Base-by-base conservation (phyloP, 2,329 filamentous ascomycete genomes). In the Penicillium sp. region DNA sequence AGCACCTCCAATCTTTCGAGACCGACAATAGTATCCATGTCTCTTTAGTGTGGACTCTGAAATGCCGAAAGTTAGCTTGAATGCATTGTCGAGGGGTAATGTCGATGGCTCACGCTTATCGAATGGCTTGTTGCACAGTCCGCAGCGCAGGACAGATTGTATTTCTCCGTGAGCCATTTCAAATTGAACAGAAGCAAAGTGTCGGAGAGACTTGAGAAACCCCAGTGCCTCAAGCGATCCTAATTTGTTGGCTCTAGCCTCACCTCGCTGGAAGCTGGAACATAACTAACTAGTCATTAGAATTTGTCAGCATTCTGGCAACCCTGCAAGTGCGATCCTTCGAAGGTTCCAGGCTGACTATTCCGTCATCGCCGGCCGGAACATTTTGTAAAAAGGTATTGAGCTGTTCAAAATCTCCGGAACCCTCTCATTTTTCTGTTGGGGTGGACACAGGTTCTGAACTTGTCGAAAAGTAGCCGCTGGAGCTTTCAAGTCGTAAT, bases 11-110 rank as follows among this genome's bases (percentile, higher is more conserved):
- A 35, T 55, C 62, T 63, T 72, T 60, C 75, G 69, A 66, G 77
- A 77, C 19, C 77, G 76, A 62, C 78, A 80, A 43, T 80, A 79
- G 60, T 79, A 80, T 46, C 74, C 73, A 70, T 80, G 77, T 67
- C 78, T 75, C 63, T 78, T 79, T 58, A 79, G 60, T 10, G 77
- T 77, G 9, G 77, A 72, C 47, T 70, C 77, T 79, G 56, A 40
- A 52, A 31, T 10, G 14, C 6, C 19, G 22, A 33, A 7, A 58
- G 50, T 66, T 59, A 69, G 41, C 3, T 27, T 27, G 60, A 62
- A 57, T 33, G 64, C 27, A 54, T 22, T 60, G 24, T 33, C 41
- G 58, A 14, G 35, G 41, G 6, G 19, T 13, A n/a, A 43, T 16
- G 24, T 41, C 53, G 46, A 40, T 51, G 36, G 46, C 71, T 70